phyloP scores from a whole-genome alignment of 192 early-diverging fungal species.

The Rhizophagus sp. region DNA sequence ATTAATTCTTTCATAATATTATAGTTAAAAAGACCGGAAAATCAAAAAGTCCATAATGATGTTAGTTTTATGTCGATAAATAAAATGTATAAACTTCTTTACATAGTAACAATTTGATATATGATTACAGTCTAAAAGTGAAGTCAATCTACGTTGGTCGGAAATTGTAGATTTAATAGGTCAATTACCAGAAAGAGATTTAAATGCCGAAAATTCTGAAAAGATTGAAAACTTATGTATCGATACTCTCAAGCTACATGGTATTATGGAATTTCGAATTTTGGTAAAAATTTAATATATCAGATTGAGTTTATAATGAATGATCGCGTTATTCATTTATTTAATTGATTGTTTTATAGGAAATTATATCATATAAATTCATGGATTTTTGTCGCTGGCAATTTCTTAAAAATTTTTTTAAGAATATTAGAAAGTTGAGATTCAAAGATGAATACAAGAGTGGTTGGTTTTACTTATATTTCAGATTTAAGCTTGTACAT shows the following conservation, averaged over 20 bases:
- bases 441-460: background rate
- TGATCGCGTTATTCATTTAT: background rate
- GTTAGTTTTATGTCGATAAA: background rate
- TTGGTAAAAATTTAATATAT: background rate
- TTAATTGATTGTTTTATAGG: background rate
- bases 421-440: background rate
- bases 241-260: background rate
- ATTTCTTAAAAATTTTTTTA: conserved; percentile 14
- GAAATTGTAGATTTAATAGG: background rate
- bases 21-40: background rate
- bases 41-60: background rate
- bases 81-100: background rate
- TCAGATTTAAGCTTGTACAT: background rate
- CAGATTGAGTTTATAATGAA: background rate
- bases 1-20: background rate
- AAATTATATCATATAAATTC: background rate
- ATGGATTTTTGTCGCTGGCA: conserved; percentile 1
- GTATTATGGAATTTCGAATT: background rate
- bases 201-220: background rate
- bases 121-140: background rate
- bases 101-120: background rate
- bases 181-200: background rate
- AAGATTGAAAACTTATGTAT: background rate
- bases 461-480: background rate
- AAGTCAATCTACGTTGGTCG: background rate